A percentile compares a stretch with the other conserved stretches of the same genome.
These are phyloP conservation scores for Bryopsis sp. DNA, from an alignment of 139 green algal species.

Conservation along the genomic window DNA sequence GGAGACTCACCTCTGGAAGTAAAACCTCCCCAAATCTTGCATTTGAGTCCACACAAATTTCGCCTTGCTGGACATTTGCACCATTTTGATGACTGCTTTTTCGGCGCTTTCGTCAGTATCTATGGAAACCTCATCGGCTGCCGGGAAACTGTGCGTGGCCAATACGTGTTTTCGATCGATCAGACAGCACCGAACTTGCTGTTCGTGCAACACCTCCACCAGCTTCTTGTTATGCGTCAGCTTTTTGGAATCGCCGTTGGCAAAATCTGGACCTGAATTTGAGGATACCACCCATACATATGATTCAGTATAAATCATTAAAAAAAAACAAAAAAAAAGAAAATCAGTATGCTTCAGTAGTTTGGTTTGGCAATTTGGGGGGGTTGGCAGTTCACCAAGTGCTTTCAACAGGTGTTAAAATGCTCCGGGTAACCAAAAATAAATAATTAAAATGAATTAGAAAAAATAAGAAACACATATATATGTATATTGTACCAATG, in stretches of 20 bases:
- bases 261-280: too few species aligned
- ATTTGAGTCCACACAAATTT: conserved; percentile 16
- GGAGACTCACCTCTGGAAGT: neutral
- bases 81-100: neutral
- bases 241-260: neutral
- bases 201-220: neutral
- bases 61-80: neutral
- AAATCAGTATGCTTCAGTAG: too few species aligned
- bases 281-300: too few species aligned
- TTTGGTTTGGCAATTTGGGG: too few species aligned
- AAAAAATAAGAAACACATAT: too few species aligned
- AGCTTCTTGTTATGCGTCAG: neutral
- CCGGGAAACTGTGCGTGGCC: neutral
- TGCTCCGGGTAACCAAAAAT: too few species aligned
- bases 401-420: too few species aligned
- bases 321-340: too few species aligned
- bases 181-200: neutral
- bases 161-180: neutral
- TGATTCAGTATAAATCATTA: too few species aligned
- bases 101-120: neutral
- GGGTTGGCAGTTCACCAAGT: too few species aligned
- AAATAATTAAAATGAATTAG: too few species aligned
- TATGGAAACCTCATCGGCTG: neutral
- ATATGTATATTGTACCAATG: too few species aligned
- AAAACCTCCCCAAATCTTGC: conserved; percentile 8